Evolutionary conservation across 495 filamentous ascomycete genomes (phyloP).

Genomic region (Staphylotrichum longicolle): DNA sequence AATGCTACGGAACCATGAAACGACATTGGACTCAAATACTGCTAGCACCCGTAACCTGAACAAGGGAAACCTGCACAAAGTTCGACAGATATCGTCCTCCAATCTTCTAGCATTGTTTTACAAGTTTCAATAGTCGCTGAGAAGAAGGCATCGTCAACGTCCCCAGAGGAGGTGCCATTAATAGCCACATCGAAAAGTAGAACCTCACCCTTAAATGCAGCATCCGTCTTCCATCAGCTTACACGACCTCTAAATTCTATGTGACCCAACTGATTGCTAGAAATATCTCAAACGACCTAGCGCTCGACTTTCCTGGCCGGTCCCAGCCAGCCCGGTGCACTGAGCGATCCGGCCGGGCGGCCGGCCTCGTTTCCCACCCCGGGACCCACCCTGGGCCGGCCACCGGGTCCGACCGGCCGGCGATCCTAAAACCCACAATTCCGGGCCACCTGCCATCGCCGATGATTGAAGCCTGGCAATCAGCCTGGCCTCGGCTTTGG

Average conservation of each 20-base stretch:
- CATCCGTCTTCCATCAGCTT: no score
- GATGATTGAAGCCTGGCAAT: no score
- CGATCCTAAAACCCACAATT: neutral
- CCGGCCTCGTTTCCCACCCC: neutral
- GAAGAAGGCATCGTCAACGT: no score
- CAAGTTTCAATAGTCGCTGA: no score
- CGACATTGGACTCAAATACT: no score
- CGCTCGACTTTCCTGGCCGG: neutral
- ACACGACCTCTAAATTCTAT: neutral
- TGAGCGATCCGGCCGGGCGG: neutral
- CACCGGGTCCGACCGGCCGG: neutral
- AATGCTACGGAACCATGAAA: no score
- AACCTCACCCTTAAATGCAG: no score
- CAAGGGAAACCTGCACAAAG: no score
- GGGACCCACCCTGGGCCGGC: slow-evolving; percentile 5
- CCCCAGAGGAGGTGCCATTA: neutral
- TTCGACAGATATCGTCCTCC: no score
- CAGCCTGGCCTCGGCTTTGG: no score
- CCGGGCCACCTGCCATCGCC: neutral
- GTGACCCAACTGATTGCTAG: neutral
- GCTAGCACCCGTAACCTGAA: no score
- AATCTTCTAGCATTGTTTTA: no score
- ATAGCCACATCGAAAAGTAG: neutral
- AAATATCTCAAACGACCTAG: slow-evolving; percentile 5
- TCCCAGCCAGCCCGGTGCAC: neutral